Evolutionary conservation across 768 basidiomycete species (phyloP).

Genomic region (Dentipellis sp.): DNA sequence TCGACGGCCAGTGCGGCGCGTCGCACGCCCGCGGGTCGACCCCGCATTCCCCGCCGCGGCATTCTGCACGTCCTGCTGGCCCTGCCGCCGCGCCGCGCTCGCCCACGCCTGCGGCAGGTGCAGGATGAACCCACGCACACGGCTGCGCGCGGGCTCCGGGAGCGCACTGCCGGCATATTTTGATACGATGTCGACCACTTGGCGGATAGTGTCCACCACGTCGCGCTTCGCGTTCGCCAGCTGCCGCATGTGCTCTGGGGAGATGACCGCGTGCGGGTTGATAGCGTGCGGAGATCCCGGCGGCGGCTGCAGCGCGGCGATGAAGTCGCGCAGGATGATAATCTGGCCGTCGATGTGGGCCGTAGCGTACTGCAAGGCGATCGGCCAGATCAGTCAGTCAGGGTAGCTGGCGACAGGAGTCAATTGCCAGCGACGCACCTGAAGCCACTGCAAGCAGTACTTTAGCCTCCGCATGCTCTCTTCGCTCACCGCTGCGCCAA

Average conservation of each 20-base stretch:
- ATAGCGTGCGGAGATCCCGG: conserved; percentile 25
- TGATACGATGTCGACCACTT: conserved; percentile 81
- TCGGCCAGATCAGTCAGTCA: background rate
- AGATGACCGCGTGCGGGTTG: conserved; percentile 21
- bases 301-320: conserved; percentile 52
- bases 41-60: conserved; percentile 10
- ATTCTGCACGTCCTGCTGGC: conserved; percentile 2
- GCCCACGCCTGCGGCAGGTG: conserved; percentile 81
- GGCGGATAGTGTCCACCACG: conserved; percentile 81
- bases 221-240: conserved; percentile 68
- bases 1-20: conserved; percentile 9
- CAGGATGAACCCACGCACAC: conserved; percentile 70
- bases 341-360: conserved; percentile 84
- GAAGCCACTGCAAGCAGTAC: conserved; percentile 84
- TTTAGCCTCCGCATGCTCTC: conserved; percentile 82
- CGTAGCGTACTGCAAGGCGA: conserved; percentile 61
- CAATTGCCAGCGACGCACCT: conserved; percentile 36
- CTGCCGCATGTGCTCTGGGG: conserved; percentile 47
- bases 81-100: conserved; percentile 23
- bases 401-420: background rate
- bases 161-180: conserved; percentile 82
- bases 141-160: conserved; percentile 71
- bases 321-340: conserved; percentile 75
- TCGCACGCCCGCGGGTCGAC: conserved; percentile 15
- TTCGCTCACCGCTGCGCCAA: conserved; percentile 83